Evolutionary conservation across 768 basidiomycete genomes (phyloP).

Genomic region (Pholiota molesta): DNA sequence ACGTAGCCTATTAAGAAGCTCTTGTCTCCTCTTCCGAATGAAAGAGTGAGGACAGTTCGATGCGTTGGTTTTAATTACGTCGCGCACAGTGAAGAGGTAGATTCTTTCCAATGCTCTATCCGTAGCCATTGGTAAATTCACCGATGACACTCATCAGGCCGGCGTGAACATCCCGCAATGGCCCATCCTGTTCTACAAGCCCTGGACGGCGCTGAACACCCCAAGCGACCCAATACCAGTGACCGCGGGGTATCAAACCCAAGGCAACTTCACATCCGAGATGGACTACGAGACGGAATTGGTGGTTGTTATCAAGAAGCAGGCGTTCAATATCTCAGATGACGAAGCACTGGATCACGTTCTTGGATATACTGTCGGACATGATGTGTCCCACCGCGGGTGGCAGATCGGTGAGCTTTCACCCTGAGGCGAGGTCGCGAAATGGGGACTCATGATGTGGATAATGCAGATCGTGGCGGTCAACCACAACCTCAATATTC

Average conservation of each 20-base stretch:
- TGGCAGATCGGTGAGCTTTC: slow-evolving; percentile 37
- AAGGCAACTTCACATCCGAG: slow-evolving; percentile 40
- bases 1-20: slow-evolving; percentile 34
- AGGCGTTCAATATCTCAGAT: slow-evolving; percentile 44
- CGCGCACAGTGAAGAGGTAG: slow-evolving; percentile 36
- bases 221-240: slow-evolving; percentile 39
- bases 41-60: slow-evolving; percentile 37
- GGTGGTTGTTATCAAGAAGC: slow-evolving; percentile 44
- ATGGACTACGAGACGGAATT: slow-evolving; percentile 48
- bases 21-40: slow-evolving; percentile 36
- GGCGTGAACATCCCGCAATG: slow-evolving; percentile 36
- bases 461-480: slow-evolving; percentile 36
- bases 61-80: slow-evolving; percentile 40
- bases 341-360: slow-evolving; percentile 45
- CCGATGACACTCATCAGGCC: slow-evolving; percentile 23
- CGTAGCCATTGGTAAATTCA: no score
- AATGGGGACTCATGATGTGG: background rate
- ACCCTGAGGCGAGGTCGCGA: background rate
- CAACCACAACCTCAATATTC: slow-evolving; percentile 43
- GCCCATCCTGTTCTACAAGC: slow-evolving; percentile 40
- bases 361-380: slow-evolving; percentile 41
- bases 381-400: slow-evolving; percentile 46
- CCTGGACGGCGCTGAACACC: slow-evolving; percentile 38
- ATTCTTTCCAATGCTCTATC: background rate
- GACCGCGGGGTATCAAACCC: slow-evolving; percentile 40